Evolutionary conservation across 306 rosid genomes (phyloP).

Genomic region (Malus fusca): DNA sequence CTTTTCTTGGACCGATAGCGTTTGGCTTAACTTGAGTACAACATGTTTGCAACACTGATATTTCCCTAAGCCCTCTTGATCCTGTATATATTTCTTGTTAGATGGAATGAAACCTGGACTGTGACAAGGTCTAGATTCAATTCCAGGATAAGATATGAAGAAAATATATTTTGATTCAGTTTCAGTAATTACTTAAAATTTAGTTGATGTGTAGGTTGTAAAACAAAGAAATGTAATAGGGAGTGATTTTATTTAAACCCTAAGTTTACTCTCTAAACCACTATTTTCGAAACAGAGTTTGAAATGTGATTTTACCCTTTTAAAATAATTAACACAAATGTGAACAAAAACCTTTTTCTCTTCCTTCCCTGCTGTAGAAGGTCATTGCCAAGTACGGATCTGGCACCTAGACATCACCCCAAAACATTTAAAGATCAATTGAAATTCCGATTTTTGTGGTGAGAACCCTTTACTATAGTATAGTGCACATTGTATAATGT

Average conservation of each 20-base stretch:
- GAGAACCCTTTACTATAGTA: not conserved
- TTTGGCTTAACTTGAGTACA: not conserved
- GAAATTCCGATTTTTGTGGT: not conserved
- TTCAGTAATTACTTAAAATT: not conserved
- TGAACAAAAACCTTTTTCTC: not conserved
- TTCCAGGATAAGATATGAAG: not conserved
- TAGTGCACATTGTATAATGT: not conserved
- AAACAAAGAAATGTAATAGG: not conserved
- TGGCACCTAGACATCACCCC: not conserved
- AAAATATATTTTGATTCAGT: not conserved
- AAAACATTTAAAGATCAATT: not conserved
- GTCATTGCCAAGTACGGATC: not conserved
- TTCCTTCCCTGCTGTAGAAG: not conserved
- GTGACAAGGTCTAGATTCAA: not conserved
- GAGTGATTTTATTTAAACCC: not conserved
- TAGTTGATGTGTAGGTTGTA: not conserved
- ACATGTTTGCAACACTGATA: not conserved
- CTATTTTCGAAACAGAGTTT: not conserved
- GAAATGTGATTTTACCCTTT: not conserved
- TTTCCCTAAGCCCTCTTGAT: not conserved
- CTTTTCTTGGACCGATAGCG: not conserved
- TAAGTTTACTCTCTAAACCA: not conserved
- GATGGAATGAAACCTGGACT: not conserved
- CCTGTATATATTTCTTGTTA: not conserved
- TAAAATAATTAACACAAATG: not conserved